Evolutionary conservation across 2,329 filamentous ascomycete species (phyloP), one percentile per base, ranked within the genome.

Genomic region (Fusarium penzigii): DNA sequence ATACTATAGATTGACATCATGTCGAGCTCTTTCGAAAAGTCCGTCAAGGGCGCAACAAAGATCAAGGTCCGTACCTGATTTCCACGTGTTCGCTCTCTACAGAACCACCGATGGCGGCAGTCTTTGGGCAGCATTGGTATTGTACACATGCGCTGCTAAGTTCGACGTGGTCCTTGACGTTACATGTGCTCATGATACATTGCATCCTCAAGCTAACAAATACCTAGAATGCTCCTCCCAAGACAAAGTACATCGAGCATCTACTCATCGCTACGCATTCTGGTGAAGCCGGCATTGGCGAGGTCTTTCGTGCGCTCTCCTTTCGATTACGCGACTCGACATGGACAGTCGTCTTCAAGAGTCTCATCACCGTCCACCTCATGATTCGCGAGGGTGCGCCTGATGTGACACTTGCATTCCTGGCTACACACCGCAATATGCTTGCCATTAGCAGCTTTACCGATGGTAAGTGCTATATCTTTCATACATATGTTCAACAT

Each of bases 291-390:
- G 94, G 93, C 62, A 91, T 99, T 54, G 93, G 88, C 54, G 94
- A 99, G 76, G 90, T 99, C 68, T 97, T 99, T 72, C 87, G 94
- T 55, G 90, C 92, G 40, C 79, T 99, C 49, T 92, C 95, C 69
- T 85, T 91, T 70, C 86, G 94, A 47, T 75, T 99, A 61, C 88
- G 92, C 70, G 94, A 99, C 72, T 93, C 93, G 62, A 96, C 94
- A 79, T 99, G 94, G 94, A 99, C 94, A n/a, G 92, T 97, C 52
- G 93, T 96, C 59, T 96, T 97, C 86, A 99, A 99, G 78, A 88
- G 91, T 65, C 79, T 99, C 62, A 96, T 97, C 65, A 94, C 96
- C 44, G 86, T 96, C 43, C 94, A 99, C 72, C 78, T 97, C 56
- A 97, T 99, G 94, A 94, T 99, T 69, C 85, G 94, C 62, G 94